These are phyloP conservation scores for Aphanomyces invadans DNA, from an alignment of 352 stramenopile species.

Conservation along the genomic window DNA sequence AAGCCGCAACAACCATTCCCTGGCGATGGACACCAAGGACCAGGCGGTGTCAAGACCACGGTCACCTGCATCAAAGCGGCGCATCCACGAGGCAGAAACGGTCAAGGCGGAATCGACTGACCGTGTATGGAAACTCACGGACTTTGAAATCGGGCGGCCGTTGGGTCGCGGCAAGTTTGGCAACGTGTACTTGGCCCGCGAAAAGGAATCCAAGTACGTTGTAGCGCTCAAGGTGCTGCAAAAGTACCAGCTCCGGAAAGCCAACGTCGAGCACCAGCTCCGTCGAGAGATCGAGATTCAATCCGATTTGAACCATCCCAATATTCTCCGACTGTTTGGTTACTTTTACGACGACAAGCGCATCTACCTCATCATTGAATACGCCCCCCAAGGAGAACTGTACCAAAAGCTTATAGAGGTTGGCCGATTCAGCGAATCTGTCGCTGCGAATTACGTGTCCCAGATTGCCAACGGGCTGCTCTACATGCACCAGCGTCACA, in stretches of 20 bases:
- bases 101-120: background rate
- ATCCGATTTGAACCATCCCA: slow-evolving; percentile 58
- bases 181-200: slow-evolving; percentile 97
- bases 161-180: slow-evolving; percentile 98
- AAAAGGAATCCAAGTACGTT: slow-evolving; percentile 98
- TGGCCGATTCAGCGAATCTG: slow-evolving; percentile 89
- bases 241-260: slow-evolving; percentile 97
- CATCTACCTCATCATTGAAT: slow-evolving; percentile 80
- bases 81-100: background rate
- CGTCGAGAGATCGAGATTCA: slow-evolving; percentile 83
- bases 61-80: background rate
- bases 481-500: slow-evolving; percentile 98
- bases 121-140: slow-evolving; percentile 87
- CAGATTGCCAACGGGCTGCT: slow-evolving; percentile 90
- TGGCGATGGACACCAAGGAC: too few relatives aligned
- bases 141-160: slow-evolving; percentile 99
- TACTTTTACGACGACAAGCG: slow-evolving; percentile 84
- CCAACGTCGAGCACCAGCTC: slow-evolving; percentile 88
- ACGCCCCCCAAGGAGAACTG: slow-evolving; percentile 66
- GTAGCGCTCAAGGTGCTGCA: slow-evolving; percentile 98
- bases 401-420: slow-evolving; percentile 88
- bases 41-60: background rate
- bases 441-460: slow-evolving; percentile 91
- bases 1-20: too few relatives aligned
- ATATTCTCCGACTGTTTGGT: slow-evolving; percentile 63